Evolutionary conservation across 352 stramenopile species (phyloP), one percentile per base, ranked within the genome.

Genomic region (Globisporangium spiculum): DNA sequence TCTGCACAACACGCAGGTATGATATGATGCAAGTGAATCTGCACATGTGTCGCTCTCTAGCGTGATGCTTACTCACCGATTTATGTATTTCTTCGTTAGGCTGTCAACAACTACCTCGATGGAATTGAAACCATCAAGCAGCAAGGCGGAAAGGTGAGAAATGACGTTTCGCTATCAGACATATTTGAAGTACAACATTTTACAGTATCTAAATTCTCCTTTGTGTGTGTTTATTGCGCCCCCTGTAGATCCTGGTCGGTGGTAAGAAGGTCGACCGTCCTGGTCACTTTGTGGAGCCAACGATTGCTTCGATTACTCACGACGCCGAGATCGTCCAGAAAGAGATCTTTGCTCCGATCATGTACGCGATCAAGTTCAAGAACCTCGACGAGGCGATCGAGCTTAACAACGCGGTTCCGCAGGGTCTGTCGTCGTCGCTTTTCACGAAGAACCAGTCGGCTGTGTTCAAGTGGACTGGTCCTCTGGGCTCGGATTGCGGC

Each of bases 401-500:
- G 61, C 85, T 92, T 61, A 97, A 98, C 83, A 98, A 98, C 62
- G 81, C 80, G 55, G 93, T 98, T n/a, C 86, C 88, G 2, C 93
- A 98, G 77, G 93, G 93, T 20, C 68, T 98, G n/a, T 97, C 87
- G 27, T 96, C 86, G 50, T 93, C 93, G 30, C 66, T 98, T 32
- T 98, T 98, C 72, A 98, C 92, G 52, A 94, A 90, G 70, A 94
- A 96, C 71, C 89, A 97, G 72, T 79, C 85, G 30, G 88, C 93
- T n/a, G 90, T 97, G 60, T 97, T 97, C 72, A 92, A 97, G 77
- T 98, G 92, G 92, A 94, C 92, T 0, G 92, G 93, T 12, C 86
- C 92, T 12, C 68, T 84, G 32, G 93, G 93, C 65, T 97, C 90
- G 61, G 93, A 98, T 76, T 97, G 87, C 66, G 93, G 93, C 59